phyloP scores from a whole-genome alignment of 2,329 filamentous ascomycete species.

The Pseudogymnoascus sp. region DNA sequence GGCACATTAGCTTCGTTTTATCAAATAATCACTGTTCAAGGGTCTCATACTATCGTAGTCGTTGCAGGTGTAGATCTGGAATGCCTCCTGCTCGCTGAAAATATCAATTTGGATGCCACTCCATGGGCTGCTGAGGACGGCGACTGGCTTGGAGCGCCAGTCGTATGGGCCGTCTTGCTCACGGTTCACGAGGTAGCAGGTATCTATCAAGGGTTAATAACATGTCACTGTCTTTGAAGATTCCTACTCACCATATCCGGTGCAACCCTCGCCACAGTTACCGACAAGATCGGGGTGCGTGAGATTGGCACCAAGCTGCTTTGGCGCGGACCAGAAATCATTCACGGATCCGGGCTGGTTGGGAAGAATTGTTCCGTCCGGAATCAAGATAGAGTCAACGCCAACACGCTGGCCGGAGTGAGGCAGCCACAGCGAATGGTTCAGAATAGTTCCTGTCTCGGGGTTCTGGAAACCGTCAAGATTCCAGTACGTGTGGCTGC shows the following conservation, averaged over 20 bases:
- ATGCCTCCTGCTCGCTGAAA: conserved; percentile 74
- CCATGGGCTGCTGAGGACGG: conserved; percentile 63
- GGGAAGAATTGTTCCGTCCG: conserved; percentile 66
- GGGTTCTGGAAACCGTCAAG: conserved; percentile 72
- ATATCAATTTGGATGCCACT: conserved; percentile 80
- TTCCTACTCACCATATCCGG: conserved; percentile 64
- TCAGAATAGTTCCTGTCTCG: conserved; percentile 55
- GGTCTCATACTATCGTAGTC: conserved; percentile 58
- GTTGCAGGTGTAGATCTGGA: conserved; percentile 83
- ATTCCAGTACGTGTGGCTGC: conserved; percentile 72
- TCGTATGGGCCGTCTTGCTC: conserved; percentile 49
- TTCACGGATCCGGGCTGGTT: conserved; percentile 63
- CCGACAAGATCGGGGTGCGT: conserved; percentile 53
- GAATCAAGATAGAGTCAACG: conserved; percentile 65
- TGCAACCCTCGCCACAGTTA: conserved; percentile 77
- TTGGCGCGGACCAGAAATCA: conserved; percentile 75
- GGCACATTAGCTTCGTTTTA: conserved; percentile 12
- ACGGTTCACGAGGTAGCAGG: conserved; percentile 62
- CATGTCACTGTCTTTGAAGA: conserved; percentile 2
- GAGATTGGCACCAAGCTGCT: conserved; percentile 68
- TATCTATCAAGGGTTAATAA: conserved; percentile 40
- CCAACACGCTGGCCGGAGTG: conserved; percentile 64
- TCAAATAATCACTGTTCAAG: conserved; percentile 29
- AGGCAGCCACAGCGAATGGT: conserved; percentile 67
- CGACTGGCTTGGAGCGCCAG: conserved; percentile 57